Conservation (phyloP, 805 yeast species). For the Scheffersomyces stipitis region DNA sequence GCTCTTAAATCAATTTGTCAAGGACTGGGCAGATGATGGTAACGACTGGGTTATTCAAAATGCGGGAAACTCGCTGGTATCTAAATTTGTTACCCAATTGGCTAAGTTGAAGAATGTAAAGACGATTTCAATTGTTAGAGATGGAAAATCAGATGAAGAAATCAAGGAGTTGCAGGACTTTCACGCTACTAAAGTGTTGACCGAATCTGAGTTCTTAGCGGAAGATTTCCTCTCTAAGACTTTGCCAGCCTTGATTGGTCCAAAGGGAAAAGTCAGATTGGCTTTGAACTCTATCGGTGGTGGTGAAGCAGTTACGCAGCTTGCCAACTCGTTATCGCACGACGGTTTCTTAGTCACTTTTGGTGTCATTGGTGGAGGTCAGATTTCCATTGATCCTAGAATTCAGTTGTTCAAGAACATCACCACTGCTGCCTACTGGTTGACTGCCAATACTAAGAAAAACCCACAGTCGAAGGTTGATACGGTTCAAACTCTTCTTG, state of each 20-base stretch:
- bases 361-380: conserved; percentile 20
- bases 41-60: conserved; percentile 34
- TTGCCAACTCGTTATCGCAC: conserved; percentile 24
- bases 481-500: conserved; percentile 55
- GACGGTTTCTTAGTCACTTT: conserved; percentile 29
- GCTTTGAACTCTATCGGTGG: conserved; percentile 37
- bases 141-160: conserved; percentile 24
- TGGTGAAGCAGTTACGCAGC: conserved; percentile 13
- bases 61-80: conserved; percentile 36
- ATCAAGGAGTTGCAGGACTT: conserved; percentile 20
- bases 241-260: conserved; percentile 15
- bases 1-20: conserved; percentile 16
- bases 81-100: conserved; percentile 29
- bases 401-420: conserved; percentile 32
- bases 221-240: conserved; percentile 12
- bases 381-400: conserved; percentile 17
- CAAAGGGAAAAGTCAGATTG: conserved; percentile 22
- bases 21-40: conserved; percentile 15
- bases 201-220: conserved; percentile 24
- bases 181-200: conserved; percentile 33
- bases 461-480: conserved; percentile 59
- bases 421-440: conserved; percentile 31
- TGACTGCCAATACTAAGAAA: conserved; percentile 21
- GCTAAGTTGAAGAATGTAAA: conserved; percentile 23
- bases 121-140: conserved; percentile 27